A percentile compares a stretch with the other conserved stretches of the same genome.
Conservation (phyloP, 2,329 filamentous ascomycete genomes). For the Microcyclospora pomicola region DNA sequence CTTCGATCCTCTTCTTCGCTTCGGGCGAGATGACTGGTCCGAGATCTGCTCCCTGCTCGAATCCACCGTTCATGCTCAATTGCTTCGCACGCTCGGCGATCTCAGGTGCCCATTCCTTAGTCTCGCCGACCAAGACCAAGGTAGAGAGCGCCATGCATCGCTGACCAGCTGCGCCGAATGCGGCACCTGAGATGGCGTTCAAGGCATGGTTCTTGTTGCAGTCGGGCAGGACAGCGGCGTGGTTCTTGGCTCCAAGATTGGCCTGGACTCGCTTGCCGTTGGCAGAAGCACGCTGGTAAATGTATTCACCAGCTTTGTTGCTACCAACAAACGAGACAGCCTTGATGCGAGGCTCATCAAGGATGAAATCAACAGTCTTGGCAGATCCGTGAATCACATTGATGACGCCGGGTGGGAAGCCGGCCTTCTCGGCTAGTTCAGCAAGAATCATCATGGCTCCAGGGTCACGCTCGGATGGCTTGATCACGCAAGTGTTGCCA, state of each 20-base stretch:
- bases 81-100: conserved; percentile 61
- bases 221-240: conserved; percentile 70
- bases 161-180: conserved; percentile 74
- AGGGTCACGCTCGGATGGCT: conserved; percentile 75
- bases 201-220: conserved; percentile 83
- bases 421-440: conserved; percentile 65
- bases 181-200: conserved; percentile 70
- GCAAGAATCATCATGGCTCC: conserved; percentile 76
- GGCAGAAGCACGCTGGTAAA: conserved; percentile 62
- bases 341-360: conserved; percentile 75
- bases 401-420: conserved; percentile 68
- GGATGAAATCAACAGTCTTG: conserved; percentile 71
- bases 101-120: conserved; percentile 68
- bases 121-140: conserved; percentile 71
- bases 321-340: conserved; percentile 75
- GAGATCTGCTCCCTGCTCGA: conserved; percentile 65
- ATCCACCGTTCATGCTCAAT: conserved; percentile 65
- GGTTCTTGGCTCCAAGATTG: conserved; percentile 80
- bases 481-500: conserved; percentile 71
- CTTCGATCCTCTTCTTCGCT: conserved; percentile 65
- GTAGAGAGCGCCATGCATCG: conserved; percentile 79
- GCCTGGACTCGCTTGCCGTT: conserved; percentile 83
- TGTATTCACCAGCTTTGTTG: conserved; percentile 83
- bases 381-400: conserved; percentile 73
- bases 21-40: conserved; percentile 71